Conservation (phyloP, 768 basidiomycete species). For the Atractiella rhizophila region DNA sequence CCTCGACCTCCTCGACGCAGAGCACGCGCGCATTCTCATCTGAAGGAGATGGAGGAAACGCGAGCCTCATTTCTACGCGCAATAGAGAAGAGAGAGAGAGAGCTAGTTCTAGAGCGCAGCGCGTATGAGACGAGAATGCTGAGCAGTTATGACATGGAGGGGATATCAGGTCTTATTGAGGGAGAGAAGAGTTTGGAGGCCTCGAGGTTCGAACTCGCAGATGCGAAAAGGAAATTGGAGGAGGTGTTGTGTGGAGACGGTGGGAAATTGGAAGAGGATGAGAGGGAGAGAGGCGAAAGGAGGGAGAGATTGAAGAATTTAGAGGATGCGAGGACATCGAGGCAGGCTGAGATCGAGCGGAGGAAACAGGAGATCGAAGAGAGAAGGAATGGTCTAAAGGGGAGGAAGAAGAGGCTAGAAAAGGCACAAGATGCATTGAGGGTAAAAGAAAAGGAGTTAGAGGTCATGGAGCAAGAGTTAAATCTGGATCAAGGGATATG, state of each 20-base stretch:
- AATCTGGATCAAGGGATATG: not conserved
- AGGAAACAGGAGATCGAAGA: not conserved
- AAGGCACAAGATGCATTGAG: slow-evolving; percentile 4
- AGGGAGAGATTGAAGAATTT: slow-evolving; percentile 1
- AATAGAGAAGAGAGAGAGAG: not conserved
- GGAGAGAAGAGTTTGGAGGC: not conserved
- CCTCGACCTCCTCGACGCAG: not conserved
- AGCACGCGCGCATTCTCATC: not conserved
- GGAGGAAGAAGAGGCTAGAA: not conserved
- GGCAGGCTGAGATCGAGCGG: slow-evolving; percentile 12
- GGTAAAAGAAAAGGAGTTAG: not conserved
- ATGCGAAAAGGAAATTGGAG: not conserved
- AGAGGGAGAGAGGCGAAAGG: slow-evolving; percentile 6
- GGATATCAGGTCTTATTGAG: not conserved
- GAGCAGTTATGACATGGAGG: not conserved
- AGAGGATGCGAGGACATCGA: not conserved
- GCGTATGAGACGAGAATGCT: slow-evolving; percentile 9
- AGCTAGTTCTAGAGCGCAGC: slow-evolving; percentile 1
- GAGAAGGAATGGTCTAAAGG: slow-evolving; percentile 1
- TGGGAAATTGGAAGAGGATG: slow-evolving; percentile 1
- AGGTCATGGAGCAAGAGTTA: not conserved
- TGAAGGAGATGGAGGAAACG: not conserved
- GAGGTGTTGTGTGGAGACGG: not conserved
- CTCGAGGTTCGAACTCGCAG: not conserved
- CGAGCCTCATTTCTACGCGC: too few relatives aligned